Percentiles rank a stretch among this genome's conserved stretches.
phyloP scores from a whole-genome alignment of 2,329 filamentous ascomycete species.

The Davidsoniella eucalypti region DNA sequence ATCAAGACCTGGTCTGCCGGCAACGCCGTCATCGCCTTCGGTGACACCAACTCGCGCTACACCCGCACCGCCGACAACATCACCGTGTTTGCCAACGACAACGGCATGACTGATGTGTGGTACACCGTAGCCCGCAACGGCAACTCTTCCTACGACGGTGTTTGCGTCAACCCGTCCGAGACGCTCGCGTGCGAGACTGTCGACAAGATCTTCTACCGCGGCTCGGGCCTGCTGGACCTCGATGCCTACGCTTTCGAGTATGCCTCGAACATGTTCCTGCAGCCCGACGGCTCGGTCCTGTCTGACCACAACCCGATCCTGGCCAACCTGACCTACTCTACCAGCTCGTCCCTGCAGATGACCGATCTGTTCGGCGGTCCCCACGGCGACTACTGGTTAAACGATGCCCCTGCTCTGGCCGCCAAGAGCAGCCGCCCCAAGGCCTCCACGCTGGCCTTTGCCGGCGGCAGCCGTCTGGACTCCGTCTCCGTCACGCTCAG shows the following conservation, averaged over 20 bases:
- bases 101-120: slow-evolving; percentile 42
- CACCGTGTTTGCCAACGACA: slow-evolving; percentile 30
- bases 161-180: slow-evolving; percentile 42
- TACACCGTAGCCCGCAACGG: slow-evolving; percentile 35
- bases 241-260: slow-evolving; percentile 36
- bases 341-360: slow-evolving; percentile 24
- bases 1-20: slow-evolving; percentile 38
- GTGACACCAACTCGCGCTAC: slow-evolving; percentile 51
- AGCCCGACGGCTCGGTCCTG: slow-evolving; percentile 37
- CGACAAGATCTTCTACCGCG: slow-evolving; percentile 49
- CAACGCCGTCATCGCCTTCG: slow-evolving; percentile 46
- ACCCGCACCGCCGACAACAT: slow-evolving; percentile 40
- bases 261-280: slow-evolving; percentile 38
- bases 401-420: slow-evolving; percentile 29
- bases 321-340: slow-evolving; percentile 34
- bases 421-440: slow-evolving; percentile 19
- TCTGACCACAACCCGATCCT: slow-evolving; percentile 49
- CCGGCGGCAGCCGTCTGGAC: slow-evolving; percentile 33
- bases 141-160: slow-evolving; percentile 25
- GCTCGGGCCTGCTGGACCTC: slow-evolving; percentile 29
- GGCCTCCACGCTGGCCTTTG: slow-evolving; percentile 26
- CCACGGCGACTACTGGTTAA: slow-evolving; percentile 35
- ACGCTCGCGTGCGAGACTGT: slow-evolving; percentile 44
- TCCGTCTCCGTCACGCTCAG: slow-evolving; percentile 29
- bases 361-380: slow-evolving; percentile 31